These are phyloP conservation scores for Botrytis sinoallii DNA, from an alignment of 2,329 filamentous ascomycete genomes.

Conservation along the genomic window DNA sequence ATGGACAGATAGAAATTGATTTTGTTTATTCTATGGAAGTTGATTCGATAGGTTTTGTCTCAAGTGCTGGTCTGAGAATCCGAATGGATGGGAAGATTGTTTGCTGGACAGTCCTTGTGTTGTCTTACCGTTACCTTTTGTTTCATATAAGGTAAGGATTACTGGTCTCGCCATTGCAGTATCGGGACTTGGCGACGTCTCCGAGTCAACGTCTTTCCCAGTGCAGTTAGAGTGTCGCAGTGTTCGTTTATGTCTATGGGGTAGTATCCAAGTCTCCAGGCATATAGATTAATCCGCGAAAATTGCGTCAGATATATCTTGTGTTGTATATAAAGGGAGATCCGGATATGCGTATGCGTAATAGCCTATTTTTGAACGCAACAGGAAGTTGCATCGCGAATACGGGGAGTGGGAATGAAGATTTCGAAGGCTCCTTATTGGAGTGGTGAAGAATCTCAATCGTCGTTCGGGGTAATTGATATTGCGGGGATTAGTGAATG, in stretches of 20 bases:
- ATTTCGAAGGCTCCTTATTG: not conserved
- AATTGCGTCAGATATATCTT: not conserved
- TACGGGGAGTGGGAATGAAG: not conserved
- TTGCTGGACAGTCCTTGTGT: not conserved
- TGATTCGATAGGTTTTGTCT: not conserved
- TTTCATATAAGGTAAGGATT: not conserved
- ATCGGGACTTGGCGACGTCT: not conserved
- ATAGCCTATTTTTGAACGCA: not conserved
- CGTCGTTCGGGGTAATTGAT: not conserved
- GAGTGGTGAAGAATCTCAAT: not conserved
- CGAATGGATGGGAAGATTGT: not conserved
- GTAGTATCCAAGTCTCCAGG: not conserved
- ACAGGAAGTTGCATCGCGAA: not conserved
- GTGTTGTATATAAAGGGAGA: not conserved
- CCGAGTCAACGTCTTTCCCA: not conserved
- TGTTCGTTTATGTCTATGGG: not conserved
- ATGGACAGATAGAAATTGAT: not conserved
- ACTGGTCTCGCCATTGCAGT: not conserved
- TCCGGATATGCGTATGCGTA: not conserved
- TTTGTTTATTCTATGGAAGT: not conserved
- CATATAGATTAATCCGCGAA: not conserved
- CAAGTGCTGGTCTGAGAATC: not conserved
- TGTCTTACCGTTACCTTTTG: not conserved
- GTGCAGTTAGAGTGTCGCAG: not conserved
- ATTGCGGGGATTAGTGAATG: not conserved